Base-by-base conservation (phyloP, 2,329 filamentous ascomycete genomes). In the Penicillium aurantiogriseum region DNA sequence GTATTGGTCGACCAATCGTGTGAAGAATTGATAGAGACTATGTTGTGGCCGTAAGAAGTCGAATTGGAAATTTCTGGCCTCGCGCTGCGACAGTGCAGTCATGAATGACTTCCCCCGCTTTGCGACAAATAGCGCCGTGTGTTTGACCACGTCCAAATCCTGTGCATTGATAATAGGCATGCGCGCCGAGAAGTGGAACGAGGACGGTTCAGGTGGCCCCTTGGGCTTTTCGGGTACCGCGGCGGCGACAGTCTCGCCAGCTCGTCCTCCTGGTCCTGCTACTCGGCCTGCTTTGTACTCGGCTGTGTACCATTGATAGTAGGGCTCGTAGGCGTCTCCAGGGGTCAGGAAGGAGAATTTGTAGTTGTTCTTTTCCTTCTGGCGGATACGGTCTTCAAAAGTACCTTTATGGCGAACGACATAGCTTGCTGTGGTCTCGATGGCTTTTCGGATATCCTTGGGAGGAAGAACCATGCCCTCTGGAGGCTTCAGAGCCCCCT, bases 111-210 rank as follows among this genome's bases (percentile, higher is more conserved):
- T 88, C 15, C 94, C 94, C 69, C 96, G 93, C 76, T 93, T 92
- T 51, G 94, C 94, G 49, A 93, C 91, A 75, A 94, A 97, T 27
- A 96, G 81, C 21, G 94, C 94, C 36, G 93, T 96, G 70, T 96
- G 77, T 62, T 82, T 84, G 57, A 87, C 79, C 25, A 88, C 81
- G 52, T 87, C 86, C 60, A 97, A 79, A 81, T 99, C 94, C 75
- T 96, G 90, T 63, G 95, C 91, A 76, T 89, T 96, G 78, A 99
- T 96, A 66, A 92, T 93, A 57, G 94, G 94, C 91, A 97, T 96
- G 72, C 92, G 89, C 66, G 94, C 92, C 55, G 91, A 96, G 79
- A 97, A 99, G 66, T 90, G 85, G 71, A 95, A 97, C 68, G 92
- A 89, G 56, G 89, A 85, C 17, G 94, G 94, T 69, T 92, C 87